A percentile compares a stretch with the other conserved stretches of the same genome.
These are phyloP conservation scores for Candida yuanshanica DNA, from an alignment of 805 yeast species.

Conservation along the genomic window DNA sequence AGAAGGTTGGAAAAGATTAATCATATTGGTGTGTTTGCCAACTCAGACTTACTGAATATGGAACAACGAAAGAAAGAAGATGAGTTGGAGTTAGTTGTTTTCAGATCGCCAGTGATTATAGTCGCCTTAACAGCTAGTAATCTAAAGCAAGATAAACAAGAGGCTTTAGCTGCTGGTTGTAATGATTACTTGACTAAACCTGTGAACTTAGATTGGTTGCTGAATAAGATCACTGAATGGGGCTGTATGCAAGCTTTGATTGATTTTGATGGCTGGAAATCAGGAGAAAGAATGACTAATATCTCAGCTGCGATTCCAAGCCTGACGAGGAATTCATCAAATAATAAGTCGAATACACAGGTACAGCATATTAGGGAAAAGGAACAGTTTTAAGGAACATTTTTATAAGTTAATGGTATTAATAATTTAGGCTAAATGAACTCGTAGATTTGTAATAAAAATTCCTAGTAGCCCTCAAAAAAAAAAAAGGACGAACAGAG, in stretches of 20 bases:
- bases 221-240: constrained; percentile 94
- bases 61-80: constrained; percentile 37
- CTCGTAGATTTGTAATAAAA: no score
- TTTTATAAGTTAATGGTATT: no score
- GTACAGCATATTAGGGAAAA: background rate
- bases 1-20: constrained; percentile 77
- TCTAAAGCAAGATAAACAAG: constrained; percentile 75
- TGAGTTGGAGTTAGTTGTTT: constrained; percentile 51
- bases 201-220: constrained; percentile 89
- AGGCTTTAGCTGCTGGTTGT: constrained; percentile 95
- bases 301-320: constrained; percentile 25
- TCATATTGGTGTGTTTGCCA: constrained; percentile 52
- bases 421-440: no score
- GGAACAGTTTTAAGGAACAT: background rate
- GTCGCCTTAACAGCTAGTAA: constrained; percentile 96
- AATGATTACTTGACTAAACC: constrained; percentile 96
- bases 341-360: background rate
- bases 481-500: no score
- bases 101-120: constrained; percentile 92
- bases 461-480: no score
- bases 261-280: constrained; percentile 90
- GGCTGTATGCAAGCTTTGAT: constrained; percentile 98
- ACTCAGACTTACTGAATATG: constrained; percentile 19
- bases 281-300: constrained; percentile 38
- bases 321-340: constrained; percentile 15